Evolutionary conservation across 176 grass and related monocot genomes (phyloP), one percentile per base, ranked within the genome.

Genomic region (Canna indica): DNA sequence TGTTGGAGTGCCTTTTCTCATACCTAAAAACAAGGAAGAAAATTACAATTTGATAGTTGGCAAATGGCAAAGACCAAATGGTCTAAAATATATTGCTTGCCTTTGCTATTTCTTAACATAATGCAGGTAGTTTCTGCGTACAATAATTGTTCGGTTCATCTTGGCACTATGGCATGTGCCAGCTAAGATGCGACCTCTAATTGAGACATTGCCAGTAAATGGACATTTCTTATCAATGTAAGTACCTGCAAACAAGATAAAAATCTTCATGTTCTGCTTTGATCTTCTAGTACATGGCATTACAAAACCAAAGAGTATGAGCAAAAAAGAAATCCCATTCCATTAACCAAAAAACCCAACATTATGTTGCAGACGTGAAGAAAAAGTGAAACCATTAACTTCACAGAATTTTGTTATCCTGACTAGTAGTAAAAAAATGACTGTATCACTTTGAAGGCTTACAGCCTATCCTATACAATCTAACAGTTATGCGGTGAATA

Each of bases 221-320:
- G 56, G 56, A 27, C 56, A 59, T 5, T 59, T 59, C 56, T 59
- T 59, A 27, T 59, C 56, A 59, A 59, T 59, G 56, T 59, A 59
- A 8, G 56, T 59, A 10, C 56, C 56, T 59, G 56, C 22, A 59
- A 8, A 22, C 1, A n/a, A 59, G n/a, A 27, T 59, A 44, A 44
- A 44, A 7, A 2, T 38, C 36, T 3, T 38, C 2, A 38, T 38
- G 36, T 38, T 38, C 7, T 7, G 7, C 36, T 38, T 3, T 38
- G 36, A 2, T 2, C 36, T 38, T 38, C 36, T 38, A 38, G 7
- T 7, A 38, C 7, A 38, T 38, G n/a, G n/a, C n/a, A n/a, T n/a
- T n/a, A n/a, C n/a, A n/a, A n/a, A 38, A 38, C 36, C 3, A 39
- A 39, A 39, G 36, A 39, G 8, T 39, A 39, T 39, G 8, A 39